Percentiles rank a stretch among this genome's conserved stretches.
Evolutionary conservation across 164 flowering plant genomes (phyloP).

Genomic region (Annona cherimola): DNA sequence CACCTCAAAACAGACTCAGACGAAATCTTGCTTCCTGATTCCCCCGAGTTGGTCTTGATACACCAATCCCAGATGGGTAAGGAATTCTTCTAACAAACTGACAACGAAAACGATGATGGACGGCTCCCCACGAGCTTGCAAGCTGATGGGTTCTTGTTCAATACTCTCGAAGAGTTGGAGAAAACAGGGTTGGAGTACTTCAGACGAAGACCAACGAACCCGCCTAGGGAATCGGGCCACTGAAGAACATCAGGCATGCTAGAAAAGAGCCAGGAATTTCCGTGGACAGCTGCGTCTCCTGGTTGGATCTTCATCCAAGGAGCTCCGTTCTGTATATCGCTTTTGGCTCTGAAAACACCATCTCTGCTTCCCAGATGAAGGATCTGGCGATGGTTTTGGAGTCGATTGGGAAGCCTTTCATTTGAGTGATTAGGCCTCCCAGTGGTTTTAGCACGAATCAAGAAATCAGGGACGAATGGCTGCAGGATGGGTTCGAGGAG

Average conservation of each 20-base stretch:
- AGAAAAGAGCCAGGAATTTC: neutral
- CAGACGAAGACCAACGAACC: neutral
- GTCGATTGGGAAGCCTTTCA: slow-evolving; percentile 4
- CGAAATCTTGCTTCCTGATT: neutral
- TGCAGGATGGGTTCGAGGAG: slow-evolving; percentile 17
- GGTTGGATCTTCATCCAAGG: slow-evolving; percentile 1
- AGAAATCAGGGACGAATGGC: slow-evolving; percentile 15
- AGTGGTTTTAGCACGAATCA: slow-evolving; percentile 13
- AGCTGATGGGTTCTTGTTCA: slow-evolving; percentile 5
- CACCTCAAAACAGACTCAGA: neutral
- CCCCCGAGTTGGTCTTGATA: slow-evolving; percentile 1
- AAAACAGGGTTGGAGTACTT: neutral
- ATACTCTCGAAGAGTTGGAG: slow-evolving; percentile 11
- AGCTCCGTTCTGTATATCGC: slow-evolving; percentile 3
- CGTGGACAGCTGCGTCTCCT: neutral
- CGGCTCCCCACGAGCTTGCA: neutral
- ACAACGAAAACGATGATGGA: neutral
- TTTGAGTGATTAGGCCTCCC: slow-evolving; percentile 21
- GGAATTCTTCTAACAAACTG: neutral
- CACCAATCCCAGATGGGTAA: slow-evolving; percentile 2
- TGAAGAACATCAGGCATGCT: neutral
- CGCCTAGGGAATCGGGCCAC: slow-evolving; percentile 10
- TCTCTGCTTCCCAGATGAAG: slow-evolving; percentile 1
- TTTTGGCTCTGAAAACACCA: slow-evolving; percentile 1
- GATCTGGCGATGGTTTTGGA: slow-evolving; percentile 9